Evolutionary conservation across 306 rosid genomes (phyloP).

Genomic region (Cicer yamashitae): DNA sequence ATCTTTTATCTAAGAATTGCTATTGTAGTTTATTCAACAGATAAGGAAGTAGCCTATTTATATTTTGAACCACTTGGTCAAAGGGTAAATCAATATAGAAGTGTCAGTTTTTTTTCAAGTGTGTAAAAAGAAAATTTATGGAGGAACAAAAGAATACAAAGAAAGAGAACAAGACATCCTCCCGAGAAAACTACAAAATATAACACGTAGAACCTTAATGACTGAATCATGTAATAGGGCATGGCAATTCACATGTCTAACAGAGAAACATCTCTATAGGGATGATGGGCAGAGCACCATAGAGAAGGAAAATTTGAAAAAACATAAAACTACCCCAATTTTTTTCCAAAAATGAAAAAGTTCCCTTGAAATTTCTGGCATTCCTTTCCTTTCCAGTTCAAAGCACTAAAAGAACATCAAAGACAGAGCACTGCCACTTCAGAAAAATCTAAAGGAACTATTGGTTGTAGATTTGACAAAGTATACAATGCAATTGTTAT

Average conservation of each 20-base stretch:
- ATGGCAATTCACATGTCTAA: neutral
- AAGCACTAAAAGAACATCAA: slow-evolving; percentile 13
- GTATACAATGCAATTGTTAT: neutral
- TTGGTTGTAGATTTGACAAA: slow-evolving; percentile 17
- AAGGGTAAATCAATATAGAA: slow-evolving; percentile 6
- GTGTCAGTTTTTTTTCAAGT: slow-evolving; percentile 1
- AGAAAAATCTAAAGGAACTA: slow-evolving; percentile 15
- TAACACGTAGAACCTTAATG: slow-evolving; percentile 9
- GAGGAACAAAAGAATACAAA: slow-evolving; percentile 29
- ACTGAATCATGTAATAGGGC: slow-evolving; percentile 20
- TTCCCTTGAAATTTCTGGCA: slow-evolving; percentile 30
- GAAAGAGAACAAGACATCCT: slow-evolving; percentile 28
- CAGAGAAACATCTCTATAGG: neutral
- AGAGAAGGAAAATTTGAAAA: neutral
- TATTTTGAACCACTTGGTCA: slow-evolving; percentile 19
- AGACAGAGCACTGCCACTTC: slow-evolving; percentile 2
- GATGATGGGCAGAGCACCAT: neutral
- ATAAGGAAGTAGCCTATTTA: slow-evolving; percentile 7
- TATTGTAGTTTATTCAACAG: slow-evolving; percentile 32
- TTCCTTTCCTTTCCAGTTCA: slow-evolving; percentile 29
- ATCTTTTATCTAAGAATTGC: slow-evolving; percentile 10
- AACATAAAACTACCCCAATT: neutral
- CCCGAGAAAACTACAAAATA: slow-evolving; percentile 9
- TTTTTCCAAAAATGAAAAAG: neutral
- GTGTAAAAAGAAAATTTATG: neutral